Base-by-base conservation (phyloP, 306 rosid species). In the Ceratonia siliqua region DNA sequence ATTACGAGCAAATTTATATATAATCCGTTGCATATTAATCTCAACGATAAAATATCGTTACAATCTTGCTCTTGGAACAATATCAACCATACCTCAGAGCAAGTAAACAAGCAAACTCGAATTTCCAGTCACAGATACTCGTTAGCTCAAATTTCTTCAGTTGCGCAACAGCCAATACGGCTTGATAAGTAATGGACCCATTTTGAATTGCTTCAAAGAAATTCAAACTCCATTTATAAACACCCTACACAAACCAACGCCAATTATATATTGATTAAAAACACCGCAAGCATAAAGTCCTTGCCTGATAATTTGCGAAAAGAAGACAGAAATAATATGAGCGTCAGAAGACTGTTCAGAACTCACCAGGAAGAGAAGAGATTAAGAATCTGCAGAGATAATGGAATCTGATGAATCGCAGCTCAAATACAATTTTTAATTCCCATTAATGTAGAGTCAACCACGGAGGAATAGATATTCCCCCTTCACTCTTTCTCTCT, bases 301-400 rank as follows among this genome's bases (percentile, higher is more conserved):
- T 36, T 63, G 57, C 50, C 57, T 59, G 70, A 73, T 8, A 58
- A 70, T 53, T 76, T 41, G 7, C n/a, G 65, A 59, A 66, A 46
- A 18, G 50, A 78, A 39, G 42, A 21, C 57, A 67, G 33, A 35
- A 30, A 62, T 28, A 72, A 61, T 21, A 73, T 65, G 50, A 62
- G 65, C 38, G 70, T 38, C 62, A 74, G 48, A 56, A 48, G 45
- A 83, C 9, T 55, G 33, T 20, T 38, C 46, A 71, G 21, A 79
- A 75, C 77, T 76, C 66, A 90, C 94, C 92, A 32, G 81, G 62
- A 85, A 77, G 42, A 80, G 62, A 85, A 77, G 42, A 80, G 83
- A 79, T 65, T 65, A 55, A 63, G 81, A 85, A 76, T 76, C 68
- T 62, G 71, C 68, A 68, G 83, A 79, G 77, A 78, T 30, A 56